Evolutionary conservation across 139 green algal species (phyloP).

Genomic region (Ettlia oleoabundans): DNA sequence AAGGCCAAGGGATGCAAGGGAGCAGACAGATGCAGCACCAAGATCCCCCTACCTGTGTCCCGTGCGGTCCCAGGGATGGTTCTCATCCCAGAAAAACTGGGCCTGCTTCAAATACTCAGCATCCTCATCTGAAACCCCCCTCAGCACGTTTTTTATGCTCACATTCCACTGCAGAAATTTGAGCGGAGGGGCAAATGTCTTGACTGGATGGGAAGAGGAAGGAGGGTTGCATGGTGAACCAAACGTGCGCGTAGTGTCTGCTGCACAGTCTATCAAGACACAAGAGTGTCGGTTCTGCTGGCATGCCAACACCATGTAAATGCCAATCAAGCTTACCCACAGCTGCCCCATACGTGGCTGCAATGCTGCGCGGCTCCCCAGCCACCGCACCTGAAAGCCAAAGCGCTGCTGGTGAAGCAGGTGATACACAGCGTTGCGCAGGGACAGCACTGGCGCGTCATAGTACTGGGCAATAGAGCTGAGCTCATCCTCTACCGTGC

Average conservation of each 20-base stretch:
- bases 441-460: conserved; percentile 15
- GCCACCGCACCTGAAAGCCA: conserved; percentile 12
- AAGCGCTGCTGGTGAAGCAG: conserved; percentile 15
- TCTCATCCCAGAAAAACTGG: conserved; percentile 23
- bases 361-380: background rate
- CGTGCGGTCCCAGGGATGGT: conserved; percentile 32
- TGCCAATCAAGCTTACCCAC: too few relatives aligned
- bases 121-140: background rate
- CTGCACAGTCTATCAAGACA: too few relatives aligned
- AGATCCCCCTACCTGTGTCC: conserved; percentile 4
- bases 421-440: conserved; percentile 35
- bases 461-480: conserved; percentile 17
- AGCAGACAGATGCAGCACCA: background rate
- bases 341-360: background rate
- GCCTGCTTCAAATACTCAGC: background rate
- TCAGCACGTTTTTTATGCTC: background rate
- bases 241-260: too few relatives aligned
- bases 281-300: too few relatives aligned
- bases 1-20: too few relatives aligned
- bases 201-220: too few relatives aligned
- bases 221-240: too few relatives aligned
- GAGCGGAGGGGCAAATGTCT: too few relatives aligned
- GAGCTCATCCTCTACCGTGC: conserved; percentile 27
- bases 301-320: too few relatives aligned
- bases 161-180: conserved; percentile 14